Percentiles rank a stretch among this genome's conserved stretches.
These are phyloP conservation scores for Carex pumila DNA, from an alignment of 176 grass and related monocot genomes.

Conservation along the genomic window DNA sequence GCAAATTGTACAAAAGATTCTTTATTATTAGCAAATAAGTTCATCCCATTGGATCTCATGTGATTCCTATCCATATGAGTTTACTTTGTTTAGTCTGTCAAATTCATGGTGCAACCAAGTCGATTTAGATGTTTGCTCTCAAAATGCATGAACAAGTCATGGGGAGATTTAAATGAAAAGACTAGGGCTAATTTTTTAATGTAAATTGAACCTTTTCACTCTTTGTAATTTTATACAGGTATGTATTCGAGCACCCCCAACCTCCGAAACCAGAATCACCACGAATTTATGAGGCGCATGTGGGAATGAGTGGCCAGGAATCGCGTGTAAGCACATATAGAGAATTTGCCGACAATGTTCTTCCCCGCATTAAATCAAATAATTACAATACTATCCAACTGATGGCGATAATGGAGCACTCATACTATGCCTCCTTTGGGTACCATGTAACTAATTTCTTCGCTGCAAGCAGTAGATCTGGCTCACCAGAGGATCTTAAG, in stretches of 20 bases:
- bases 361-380: conserved; percentile 78
- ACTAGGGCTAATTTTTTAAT: neutral
- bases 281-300: conserved; percentile 90
- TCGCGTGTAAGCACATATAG: conserved; percentile 63
- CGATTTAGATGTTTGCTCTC: neutral
- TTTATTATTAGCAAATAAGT: neutral
- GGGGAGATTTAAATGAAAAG: neutral
- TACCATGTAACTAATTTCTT: conserved; percentile 99
- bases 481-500: conserved; percentile 92
- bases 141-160: neutral
- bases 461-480: conserved; percentile 82
- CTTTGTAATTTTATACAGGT: conserved; percentile 30
- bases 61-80: neutral
- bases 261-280: conserved; percentile 68
- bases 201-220: neutral
- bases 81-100: neutral
- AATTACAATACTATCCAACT: conserved; percentile 95
- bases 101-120: neutral
- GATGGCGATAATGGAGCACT: conserved; percentile 97
- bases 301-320: conserved; percentile 88
- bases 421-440: conserved; percentile 97
- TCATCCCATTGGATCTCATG: neutral
- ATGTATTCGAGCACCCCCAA: conserved; percentile 54
- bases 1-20: neutral
- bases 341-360: conserved; percentile 86